Evolutionary conservation across 1,284 basidiomycete species (phyloP).

Genomic region (Trametes pubescens): DNA sequence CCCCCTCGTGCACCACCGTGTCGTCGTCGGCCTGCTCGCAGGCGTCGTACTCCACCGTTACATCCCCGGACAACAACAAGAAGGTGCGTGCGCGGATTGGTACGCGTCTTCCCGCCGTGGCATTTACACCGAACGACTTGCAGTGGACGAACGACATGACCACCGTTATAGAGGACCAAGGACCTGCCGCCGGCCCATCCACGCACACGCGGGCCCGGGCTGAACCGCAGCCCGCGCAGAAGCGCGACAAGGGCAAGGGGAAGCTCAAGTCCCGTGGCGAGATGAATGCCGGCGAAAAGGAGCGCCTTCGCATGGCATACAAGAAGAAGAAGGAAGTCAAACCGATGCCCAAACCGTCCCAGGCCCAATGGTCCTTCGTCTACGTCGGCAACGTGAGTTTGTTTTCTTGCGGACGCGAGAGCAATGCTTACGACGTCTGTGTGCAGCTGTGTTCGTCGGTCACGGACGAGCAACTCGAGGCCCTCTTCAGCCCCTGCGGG

Average conservation of each 20-base stretch:
- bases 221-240: not conserved
- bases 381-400: constrained; percentile 68
- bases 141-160: not conserved
- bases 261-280: constrained; percentile 22
- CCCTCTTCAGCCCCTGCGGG: constrained; percentile 54
- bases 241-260: constrained; percentile 31
- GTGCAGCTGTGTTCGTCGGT: constrained; percentile 44
- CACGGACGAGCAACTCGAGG: constrained; percentile 47
- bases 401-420: constrained; percentile 6
- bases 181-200: constrained; percentile 8
- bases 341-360: constrained; percentile 1
- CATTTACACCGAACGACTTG: not conserved
- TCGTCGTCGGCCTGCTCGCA: constrained; percentile 11
- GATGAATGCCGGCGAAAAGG: constrained; percentile 20
- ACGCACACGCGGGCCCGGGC: not conserved
- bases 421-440: not conserved
- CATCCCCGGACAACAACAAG: not conserved
- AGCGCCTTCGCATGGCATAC: constrained; percentile 25
- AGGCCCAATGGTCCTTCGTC: constrained; percentile 44
- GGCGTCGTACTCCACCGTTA: constrained; percentile 14
- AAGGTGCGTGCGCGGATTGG: not conserved
- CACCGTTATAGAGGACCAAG: not conserved
- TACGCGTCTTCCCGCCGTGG: no score
- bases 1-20: constrained; percentile 26
- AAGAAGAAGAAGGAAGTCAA: constrained; percentile 31